These are phyloP conservation scores for Trifolium repens DNA, from an alignment of 306 rosid species.

Conservation along the genomic window DNA sequence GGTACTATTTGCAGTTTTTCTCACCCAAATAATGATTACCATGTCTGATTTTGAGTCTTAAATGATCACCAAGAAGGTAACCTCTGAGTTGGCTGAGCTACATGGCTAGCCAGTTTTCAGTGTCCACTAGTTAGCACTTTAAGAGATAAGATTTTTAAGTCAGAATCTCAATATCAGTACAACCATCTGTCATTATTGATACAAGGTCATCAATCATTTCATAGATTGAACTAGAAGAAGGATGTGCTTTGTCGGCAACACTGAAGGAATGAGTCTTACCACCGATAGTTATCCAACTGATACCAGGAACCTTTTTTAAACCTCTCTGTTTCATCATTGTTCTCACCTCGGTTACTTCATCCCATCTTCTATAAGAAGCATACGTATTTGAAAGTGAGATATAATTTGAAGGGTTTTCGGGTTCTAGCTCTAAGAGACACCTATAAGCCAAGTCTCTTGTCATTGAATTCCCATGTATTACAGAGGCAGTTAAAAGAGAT, in stretches of 20 bases:
- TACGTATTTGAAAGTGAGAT: slow-evolving; percentile 71
- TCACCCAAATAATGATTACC: not conserved
- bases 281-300: slow-evolving; percentile 77
- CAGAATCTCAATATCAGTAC: slow-evolving; percentile 49
- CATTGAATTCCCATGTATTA: slow-evolving; percentile 60
- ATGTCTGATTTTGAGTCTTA: slow-evolving; percentile 18
- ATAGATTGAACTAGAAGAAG: slow-evolving; percentile 65
- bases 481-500: slow-evolving; percentile 67
- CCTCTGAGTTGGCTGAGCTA: slow-evolving; percentile 13
- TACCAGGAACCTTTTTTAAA: slow-evolving; percentile 72
- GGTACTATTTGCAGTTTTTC: not conserved
- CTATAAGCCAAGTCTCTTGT: slow-evolving; percentile 66
- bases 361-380: slow-evolving; percentile 76
- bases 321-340: slow-evolving; percentile 74
- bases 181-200: slow-evolving; percentile 55
- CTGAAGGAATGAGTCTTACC: slow-evolving; percentile 64
- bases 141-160: slow-evolving; percentile 27
- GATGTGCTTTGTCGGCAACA: slow-evolving; percentile 77
- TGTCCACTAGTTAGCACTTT: slow-evolving; percentile 17
- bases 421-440: slow-evolving; percentile 68
- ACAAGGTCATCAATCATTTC: slow-evolving; percentile 61
- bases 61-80: slow-evolving; percentile 12
- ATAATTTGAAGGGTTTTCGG: slow-evolving; percentile 75
- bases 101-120: slow-evolving; percentile 5
- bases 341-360: slow-evolving; percentile 71